Percentiles rank a stretch among this genome's conserved stretches.
phyloP scores from a whole-genome alignment of 306 rosid species.

The Rubus idaeus region DNA sequence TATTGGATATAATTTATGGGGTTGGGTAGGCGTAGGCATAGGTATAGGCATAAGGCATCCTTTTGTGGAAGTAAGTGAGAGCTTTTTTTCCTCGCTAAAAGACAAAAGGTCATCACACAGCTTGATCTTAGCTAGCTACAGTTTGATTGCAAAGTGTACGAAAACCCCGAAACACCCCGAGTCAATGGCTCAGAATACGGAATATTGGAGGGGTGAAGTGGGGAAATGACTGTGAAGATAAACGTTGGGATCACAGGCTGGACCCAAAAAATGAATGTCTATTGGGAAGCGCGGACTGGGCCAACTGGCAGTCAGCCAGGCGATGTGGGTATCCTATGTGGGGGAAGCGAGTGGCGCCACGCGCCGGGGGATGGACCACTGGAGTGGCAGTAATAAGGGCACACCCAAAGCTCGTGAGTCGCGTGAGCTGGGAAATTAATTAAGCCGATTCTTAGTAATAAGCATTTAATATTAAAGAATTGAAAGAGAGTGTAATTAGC shows the following conservation, averaged over 20 bases:
- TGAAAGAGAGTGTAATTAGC: background rate
- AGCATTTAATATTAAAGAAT: background rate
- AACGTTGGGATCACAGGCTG: slow-evolving; percentile 71
- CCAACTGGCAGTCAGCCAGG: slow-evolving; percentile 60
- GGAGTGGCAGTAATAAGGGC: background rate
- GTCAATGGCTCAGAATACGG: accelerated
- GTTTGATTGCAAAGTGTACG: slow-evolving; percentile 16
- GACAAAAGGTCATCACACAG: slow-evolving; percentile 63
- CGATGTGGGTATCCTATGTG: slow-evolving; percentile 57
- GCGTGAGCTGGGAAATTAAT: background rate
- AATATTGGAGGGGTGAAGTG: slow-evolving; percentile 11
- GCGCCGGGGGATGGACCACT: slow-evolving; percentile 21
- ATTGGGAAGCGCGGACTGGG: slow-evolving; percentile 53
- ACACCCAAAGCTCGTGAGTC: slow-evolving; percentile 45
- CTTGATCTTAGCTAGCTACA: slow-evolving; percentile 44
- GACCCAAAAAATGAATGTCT: slow-evolving; percentile 34
- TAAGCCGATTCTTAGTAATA: background rate
- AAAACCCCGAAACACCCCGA: slow-evolving; percentile 18
- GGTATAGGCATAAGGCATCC: background rate
- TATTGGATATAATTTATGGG: background rate
- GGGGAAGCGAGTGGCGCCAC: slow-evolving; percentile 42
- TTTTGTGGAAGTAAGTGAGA: slow-evolving; percentile 40
- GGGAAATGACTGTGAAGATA: slow-evolving; percentile 22
- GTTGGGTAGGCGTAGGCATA: background rate
- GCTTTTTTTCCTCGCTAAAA: slow-evolving; percentile 25